Evolutionary conservation across 1,284 basidiomycete species (phyloP).

Genomic region (Pisolithus thermaeus): DNA sequence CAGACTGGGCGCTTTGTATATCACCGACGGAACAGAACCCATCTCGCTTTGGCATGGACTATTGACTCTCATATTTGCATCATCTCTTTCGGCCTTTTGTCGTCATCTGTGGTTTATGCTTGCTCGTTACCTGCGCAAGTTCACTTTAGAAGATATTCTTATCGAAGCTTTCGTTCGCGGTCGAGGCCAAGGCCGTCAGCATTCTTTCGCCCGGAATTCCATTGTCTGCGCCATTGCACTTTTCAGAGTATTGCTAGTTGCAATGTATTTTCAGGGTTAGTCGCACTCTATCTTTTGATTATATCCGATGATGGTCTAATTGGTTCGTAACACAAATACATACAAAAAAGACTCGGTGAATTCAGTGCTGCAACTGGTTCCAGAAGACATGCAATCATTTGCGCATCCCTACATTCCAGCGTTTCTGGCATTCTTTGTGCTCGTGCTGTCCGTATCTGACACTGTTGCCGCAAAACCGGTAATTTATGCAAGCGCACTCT

Average conservation of each 20-base stretch:
- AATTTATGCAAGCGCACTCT: conserved; percentile 51
- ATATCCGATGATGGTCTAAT: not conserved
- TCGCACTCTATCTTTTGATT: conserved; percentile 9
- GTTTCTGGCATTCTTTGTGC: conserved; percentile 38
- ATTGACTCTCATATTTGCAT: conserved; percentile 47
- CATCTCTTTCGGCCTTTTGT: conserved; percentile 51
- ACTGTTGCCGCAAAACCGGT: conserved; percentile 49
- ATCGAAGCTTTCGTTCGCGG: conserved; percentile 55
- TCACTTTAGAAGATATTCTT: conserved; percentile 59
- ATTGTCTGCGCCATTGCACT: conserved; percentile 35
- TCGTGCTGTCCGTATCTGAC: conserved; percentile 47
- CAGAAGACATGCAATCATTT: conserved; percentile 26
- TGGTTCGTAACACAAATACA: conserved; percentile 3
- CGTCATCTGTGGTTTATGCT: conserved; percentile 72
- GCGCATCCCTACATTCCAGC: conserved; percentile 31
- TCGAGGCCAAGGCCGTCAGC: conserved; percentile 40
- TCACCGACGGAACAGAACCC: conserved; percentile 27
- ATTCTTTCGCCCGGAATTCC: conserved; percentile 34
- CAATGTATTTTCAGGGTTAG: conserved; percentile 62
- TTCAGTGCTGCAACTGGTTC: conserved; percentile 41
- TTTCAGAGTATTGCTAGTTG: conserved; percentile 46
- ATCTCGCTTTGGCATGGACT: conserved; percentile 48
- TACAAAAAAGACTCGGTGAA: conserved; percentile 44
- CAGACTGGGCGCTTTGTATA: too few relatives aligned
- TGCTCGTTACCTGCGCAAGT: conserved; percentile 57